Base-by-base conservation (phyloP, 2,329 filamentous ascomycete species). In the Elsinoe ampelina region DNA sequence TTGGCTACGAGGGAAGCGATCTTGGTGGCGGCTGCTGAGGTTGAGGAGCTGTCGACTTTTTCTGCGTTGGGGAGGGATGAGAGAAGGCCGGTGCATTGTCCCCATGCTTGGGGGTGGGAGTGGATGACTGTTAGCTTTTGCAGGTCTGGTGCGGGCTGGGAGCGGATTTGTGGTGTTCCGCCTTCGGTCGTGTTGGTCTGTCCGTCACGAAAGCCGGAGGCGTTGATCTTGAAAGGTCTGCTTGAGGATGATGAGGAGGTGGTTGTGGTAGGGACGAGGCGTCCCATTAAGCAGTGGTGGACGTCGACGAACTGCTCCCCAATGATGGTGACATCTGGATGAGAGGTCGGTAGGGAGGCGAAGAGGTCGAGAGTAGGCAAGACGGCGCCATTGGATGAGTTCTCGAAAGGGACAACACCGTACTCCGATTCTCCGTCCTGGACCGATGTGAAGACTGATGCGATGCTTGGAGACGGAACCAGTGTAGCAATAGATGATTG, bases 41-140 rank as follows among this genome's bases (percentile, higher is more conserved):
- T 98, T 26, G 87, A 93, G 59, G 84, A 86, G 42, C 89, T 85
- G 67, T 97, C 91, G 59, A 92, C 81, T 54, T 84, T 80, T 73
- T 95, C 89, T n/a, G 85, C 77, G 43, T 81, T 81, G 63, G 83
- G 84, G 60, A 95, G 80, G 64, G 87, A 76, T 26, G 77, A 75
- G 22, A 96, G 79, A 71, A 95, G 95, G 7, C 68, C 71, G 43
- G 84, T 83, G 71, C 91, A 96, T 73, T 98, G 93, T 22, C 90
- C 90, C 77, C 93, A 95, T 26, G 90, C 93, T 72, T 98, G 93
- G 8, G 92, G 91, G 71, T 98, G 93, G 20, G 89, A 93, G 74
- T 95, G 95, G 39, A 98, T 72, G 65, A 85, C 85, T 63, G 78
- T 80, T 65, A 97, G 79, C 63, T 85, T 77, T 57, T 73, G 71